Evolutionary conservation across 2,329 filamentous ascomycete genomes (phyloP).

Genomic region (Monosporascus sp.): DNA sequence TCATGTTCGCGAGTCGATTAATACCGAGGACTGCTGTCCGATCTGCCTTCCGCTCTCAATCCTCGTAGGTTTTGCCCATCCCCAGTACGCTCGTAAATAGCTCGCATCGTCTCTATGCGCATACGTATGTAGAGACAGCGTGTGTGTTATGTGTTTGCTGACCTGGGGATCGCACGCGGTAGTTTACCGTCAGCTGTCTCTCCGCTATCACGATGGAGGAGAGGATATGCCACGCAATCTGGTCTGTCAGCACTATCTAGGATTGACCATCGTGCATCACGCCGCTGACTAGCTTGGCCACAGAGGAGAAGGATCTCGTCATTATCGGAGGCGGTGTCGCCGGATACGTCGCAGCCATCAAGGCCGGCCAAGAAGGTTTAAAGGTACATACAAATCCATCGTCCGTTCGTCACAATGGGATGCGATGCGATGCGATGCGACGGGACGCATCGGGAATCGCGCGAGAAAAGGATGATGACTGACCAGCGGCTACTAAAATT

Average conservation of each 20-base stretch:
- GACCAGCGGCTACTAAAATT: conserved; percentile 6
- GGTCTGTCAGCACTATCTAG: conserved; percentile 35
- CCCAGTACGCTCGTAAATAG: conserved; percentile 13
- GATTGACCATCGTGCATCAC: conserved; percentile 42
- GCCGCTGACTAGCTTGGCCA: conserved; percentile 29
- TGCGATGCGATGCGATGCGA: not conserved
- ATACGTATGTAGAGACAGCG: not conserved
- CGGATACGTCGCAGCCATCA: conserved; percentile 98
- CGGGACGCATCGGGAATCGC: not conserved
- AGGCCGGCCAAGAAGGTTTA: conserved; percentile 93
- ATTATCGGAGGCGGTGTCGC: conserved; percentile 98
- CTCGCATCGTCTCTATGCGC: conserved; percentile 9
- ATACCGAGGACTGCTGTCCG: conserved; percentile 53
- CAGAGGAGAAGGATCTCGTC: conserved; percentile 92
- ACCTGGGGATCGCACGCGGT: conserved; percentile 13
- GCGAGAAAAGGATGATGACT: conserved; percentile 1
- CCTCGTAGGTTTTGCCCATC: conserved; percentile 39
- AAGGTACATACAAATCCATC: conserved; percentile 56
- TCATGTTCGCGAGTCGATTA: conserved; percentile 57
- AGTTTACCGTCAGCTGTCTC: conserved; percentile 46
- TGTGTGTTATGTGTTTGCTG: conserved; percentile 1
- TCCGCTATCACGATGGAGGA: conserved; percentile 47
- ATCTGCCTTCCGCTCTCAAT: conserved; percentile 47
- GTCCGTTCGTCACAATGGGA: not conserved
- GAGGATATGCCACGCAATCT: conserved; percentile 53